A percentile compares a stretch with the other conserved stretches of the same genome.
Evolutionary conservation across 306 rosid genomes (phyloP).

Genomic region (Luffa aegyptiaca): DNA sequence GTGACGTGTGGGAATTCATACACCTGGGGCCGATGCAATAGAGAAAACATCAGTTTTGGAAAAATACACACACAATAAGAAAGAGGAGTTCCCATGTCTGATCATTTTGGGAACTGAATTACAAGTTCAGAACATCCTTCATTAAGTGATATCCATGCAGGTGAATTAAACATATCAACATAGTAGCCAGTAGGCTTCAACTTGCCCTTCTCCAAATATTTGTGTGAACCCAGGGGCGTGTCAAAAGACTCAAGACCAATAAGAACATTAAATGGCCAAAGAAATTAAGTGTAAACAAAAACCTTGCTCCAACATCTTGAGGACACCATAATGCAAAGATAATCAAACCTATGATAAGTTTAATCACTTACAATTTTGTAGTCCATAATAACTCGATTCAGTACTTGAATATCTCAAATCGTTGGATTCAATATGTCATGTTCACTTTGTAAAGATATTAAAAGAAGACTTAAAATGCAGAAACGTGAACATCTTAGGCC

Average conservation of each 20-base stretch:
- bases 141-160: background rate
- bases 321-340: background rate
- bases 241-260: background rate
- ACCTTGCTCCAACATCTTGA: background rate
- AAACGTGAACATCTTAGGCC: background rate
- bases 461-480: background rate
- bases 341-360: background rate
- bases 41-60: background rate
- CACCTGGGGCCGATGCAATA: slow-evolving; percentile 39
- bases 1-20: slow-evolving; percentile 37
- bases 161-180: background rate
- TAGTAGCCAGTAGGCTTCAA: background rate
- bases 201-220: background rate
- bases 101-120: too few relatives aligned
- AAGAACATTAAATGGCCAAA: background rate
- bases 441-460: background rate
- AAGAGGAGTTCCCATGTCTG: background rate
- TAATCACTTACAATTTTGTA: background rate
- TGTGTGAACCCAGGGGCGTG: background rate
- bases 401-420: background rate
- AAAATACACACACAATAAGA: background rate
- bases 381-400: background rate
- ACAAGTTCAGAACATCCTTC: background rate
- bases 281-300: background rate
- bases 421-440: background rate